Percentiles rank a stretch among this genome's conserved stretches.
These are phyloP conservation scores for Naganishia liquefaciens DNA, from an alignment of 1,284 basidiomycete genomes.

Conservation along the genomic window DNA sequence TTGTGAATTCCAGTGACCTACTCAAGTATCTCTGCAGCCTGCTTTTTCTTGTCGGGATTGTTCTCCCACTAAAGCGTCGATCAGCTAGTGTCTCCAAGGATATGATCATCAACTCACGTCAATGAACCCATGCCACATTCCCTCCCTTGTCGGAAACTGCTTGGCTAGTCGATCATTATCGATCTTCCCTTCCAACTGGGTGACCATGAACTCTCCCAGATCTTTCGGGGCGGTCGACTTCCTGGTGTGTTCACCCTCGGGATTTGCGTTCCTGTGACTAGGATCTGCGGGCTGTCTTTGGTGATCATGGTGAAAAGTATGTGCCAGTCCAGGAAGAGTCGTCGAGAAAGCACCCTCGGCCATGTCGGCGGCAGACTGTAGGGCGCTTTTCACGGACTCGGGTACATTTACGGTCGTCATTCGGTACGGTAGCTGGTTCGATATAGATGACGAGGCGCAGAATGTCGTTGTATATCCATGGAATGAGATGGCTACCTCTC, in stretches of 20 bases:
- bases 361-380: conserved; percentile 6
- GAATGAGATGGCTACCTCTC: too few species aligned
- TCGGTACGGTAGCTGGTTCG: neutral
- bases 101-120: conserved; percentile 6
- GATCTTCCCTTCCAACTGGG: conserved; percentile 20
- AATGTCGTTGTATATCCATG: too few species aligned
- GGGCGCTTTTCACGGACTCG: conserved; percentile 7
- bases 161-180: conserved; percentile 19
- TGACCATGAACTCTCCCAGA: conserved; percentile 24
- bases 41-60: conserved; percentile 24
- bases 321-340: neutral
- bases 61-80: conserved; percentile 28
- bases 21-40: conserved; percentile 28
- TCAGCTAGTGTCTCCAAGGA: neutral
- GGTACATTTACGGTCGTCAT: conserved; percentile 7
- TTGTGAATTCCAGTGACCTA: neutral
- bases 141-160: conserved; percentile 20
- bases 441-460: too few species aligned
- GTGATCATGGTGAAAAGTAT: neutral
- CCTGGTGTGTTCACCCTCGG: conserved; percentile 7
- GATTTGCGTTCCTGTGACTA: conserved; percentile 10
- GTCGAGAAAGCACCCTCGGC: neutral
- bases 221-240: conserved; percentile 17
- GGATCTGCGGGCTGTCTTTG: neutral
- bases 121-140: conserved; percentile 30